phyloP scores from a whole-genome alignment of 2,329 filamentous ascomycete genomes.

The Leptographium lundbergii region DNA sequence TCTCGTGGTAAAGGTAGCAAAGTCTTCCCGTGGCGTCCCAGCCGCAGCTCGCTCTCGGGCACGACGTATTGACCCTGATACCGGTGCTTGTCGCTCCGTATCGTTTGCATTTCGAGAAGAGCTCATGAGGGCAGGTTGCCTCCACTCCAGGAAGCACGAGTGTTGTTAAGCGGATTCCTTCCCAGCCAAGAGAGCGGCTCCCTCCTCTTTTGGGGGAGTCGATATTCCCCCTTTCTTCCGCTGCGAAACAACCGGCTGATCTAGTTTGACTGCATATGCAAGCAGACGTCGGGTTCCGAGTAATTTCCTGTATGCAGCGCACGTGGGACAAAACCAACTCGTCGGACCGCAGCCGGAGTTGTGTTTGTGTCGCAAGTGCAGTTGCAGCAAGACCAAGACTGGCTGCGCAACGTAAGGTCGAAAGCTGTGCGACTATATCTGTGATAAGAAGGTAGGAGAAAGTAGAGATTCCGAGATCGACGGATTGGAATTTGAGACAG shows the following conservation, averaged over 20 bases:
- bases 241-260: background rate
- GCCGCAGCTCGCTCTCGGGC: constrained; percentile 40
- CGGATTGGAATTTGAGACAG: background rate
- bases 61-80: constrained; percentile 36
- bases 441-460: background rate
- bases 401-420: background rate
- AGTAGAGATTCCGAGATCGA: constrained; percentile 2
- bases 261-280: background rate
- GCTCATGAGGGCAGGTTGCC: constrained; percentile 33
- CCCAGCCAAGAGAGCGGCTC: background rate
- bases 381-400: background rate
- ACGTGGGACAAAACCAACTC: background rate
- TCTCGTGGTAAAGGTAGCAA: constrained; percentile 15
- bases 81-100: constrained; percentile 32
- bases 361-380: background rate
- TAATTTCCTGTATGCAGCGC: background rate
- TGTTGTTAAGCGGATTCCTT: background rate
- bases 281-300: background rate
- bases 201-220: constrained; percentile 1
- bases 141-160: constrained; percentile 11
- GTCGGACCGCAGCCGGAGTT: background rate
- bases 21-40: constrained; percentile 21
- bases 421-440: background rate
- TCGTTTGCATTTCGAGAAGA: constrained; percentile 39
- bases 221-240: background rate